Evolutionary conservation across 1,284 basidiomycete genomes (phyloP), one percentile per base, ranked within the genome.

Genomic region (Neolentinus lepideus): DNA sequence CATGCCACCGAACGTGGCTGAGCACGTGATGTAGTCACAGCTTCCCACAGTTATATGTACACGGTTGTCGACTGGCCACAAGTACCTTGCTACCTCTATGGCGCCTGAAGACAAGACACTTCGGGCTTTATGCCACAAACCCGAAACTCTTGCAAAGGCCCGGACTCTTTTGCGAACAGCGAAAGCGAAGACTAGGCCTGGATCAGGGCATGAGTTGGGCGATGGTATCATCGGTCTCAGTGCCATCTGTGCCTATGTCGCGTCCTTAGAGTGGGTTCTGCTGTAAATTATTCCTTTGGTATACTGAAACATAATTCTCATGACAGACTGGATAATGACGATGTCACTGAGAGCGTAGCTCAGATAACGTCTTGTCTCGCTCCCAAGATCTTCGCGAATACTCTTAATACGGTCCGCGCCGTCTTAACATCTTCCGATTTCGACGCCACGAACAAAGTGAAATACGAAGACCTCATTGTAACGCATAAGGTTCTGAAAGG

Each of bases 161-260:
- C 62, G 62, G 16, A 58, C 58, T 0, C 52, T 71, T 3, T 55
- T 69, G 19, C 60, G 64, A 45, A 58, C 63, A 0, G 67, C 67
- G 1, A 61, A 58, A 36, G 56, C 66, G 11, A 68, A 62, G 54
- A 73, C 71, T 1, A 67, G 60, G 0, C 66, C 64, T 14, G 71
- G 71, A 3, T 67, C 71, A 10, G 71, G 71, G 4, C 67, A 69
- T 43, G 66, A 68, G 27, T 58, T 72, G 2, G 65, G 69, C 11
- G 56, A 64, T 26, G 67, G 60, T 2, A 55, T 61, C 22, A 58
- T 58, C 12, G 71, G 67, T 8, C 54, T 73, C n/a, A 65, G 67
- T 8, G 69, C 70, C 11, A 67, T 72, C 46, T 72, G 71, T 59
- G 69, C 71, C 35, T 71, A 66, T 56, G 55, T 73, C 35, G 70